Evolutionary conservation across 2,329 filamentous ascomycete species (phyloP), one percentile per base, ranked within the genome.

Genomic region (Ceratocystis colombiana): DNA sequence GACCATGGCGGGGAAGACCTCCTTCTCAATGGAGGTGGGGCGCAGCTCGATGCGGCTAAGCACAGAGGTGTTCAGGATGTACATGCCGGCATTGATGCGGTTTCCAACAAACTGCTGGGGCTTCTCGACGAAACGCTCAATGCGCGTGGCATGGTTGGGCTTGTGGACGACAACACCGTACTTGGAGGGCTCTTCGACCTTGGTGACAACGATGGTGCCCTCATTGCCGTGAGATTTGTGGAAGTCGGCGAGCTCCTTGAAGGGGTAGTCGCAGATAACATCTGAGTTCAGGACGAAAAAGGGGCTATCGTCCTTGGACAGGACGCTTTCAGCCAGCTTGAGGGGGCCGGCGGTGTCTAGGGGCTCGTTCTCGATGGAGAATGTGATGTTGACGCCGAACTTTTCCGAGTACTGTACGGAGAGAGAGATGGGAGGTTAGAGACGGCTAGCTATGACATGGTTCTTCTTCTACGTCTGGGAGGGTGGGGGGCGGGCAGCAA

Each of bases 251-350:
- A 97, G 85, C 72, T 96, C 83, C 76, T 89, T 81, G 81, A 99
- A 96, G 66, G 93, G 94, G 77, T 93, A 97, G 72, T 97, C 92
- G 84, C 93, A 99, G 76, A 96, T 97, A 74, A 99, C 87, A 74
- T 99, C 93, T 65, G 91, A 95, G 83, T 99, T 99, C 72, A 99
- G 87, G 65, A 99, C 94, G 77, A 99, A 97, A 82, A 97, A 97
- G 66, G 94, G 94, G 28, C 84, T 81, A 76, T 96, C 89, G 75
- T 96, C 92, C 80, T 97, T 97, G 75, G 84, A 88, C 66, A 99
- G 84, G 72, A 93, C 91, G 74, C 88, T 84, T 79, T 96, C 93
- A 68, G 93, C 93, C 69, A 99, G 86, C 82, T 97, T 99, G 71
- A 99, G 81, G 69, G 93, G 94, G 66, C 93, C 93, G 70, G 93